Evolutionary conservation across 768 basidiomycete species (phyloP).

Genomic region (Galerina marginata): DNA sequence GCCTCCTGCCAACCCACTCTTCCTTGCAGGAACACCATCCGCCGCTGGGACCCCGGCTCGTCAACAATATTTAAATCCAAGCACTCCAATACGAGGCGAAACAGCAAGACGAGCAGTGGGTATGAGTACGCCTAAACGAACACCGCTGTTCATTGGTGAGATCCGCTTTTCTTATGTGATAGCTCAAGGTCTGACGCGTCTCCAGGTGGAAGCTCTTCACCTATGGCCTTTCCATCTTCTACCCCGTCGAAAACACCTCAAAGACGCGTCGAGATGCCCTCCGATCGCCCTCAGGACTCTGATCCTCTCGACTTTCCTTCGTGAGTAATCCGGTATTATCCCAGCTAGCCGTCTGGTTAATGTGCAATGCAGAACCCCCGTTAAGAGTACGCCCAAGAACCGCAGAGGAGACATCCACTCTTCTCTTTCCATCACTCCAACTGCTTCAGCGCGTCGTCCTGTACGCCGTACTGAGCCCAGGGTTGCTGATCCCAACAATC

Average conservation of each 20-base stretch:
- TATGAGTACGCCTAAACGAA: constrained; percentile 59
- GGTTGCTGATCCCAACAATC: constrained; percentile 44
- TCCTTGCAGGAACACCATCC: constrained; percentile 60
- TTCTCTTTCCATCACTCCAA: constrained; percentile 64
- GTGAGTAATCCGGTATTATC: constrained; percentile 38
- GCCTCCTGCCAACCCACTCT: constrained; percentile 51
- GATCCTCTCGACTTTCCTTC: constrained; percentile 77
- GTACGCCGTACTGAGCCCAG: constrained; percentile 37
- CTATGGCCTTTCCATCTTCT: constrained; percentile 68
- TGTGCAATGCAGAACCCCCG: constrained; percentile 3
- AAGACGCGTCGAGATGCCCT: constrained; percentile 38
- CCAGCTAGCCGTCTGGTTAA: not conserved
- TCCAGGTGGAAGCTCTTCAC: constrained; percentile 63
- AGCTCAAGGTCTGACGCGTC: constrained; percentile 14
- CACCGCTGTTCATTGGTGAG: constrained; percentile 58
- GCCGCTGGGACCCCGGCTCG: constrained; percentile 55
- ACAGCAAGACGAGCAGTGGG: constrained; percentile 60
- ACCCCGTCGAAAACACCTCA: constrained; percentile 57
- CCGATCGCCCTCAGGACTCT: constrained; percentile 53
- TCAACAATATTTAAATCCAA: constrained; percentile 40
- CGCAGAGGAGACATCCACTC: constrained; percentile 93
- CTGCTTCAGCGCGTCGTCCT: constrained; percentile 42
- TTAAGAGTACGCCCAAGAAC: constrained; percentile 65
- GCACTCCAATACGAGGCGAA: constrained; percentile 51
- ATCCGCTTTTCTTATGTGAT: constrained; percentile 5